phyloP scores from a whole-genome alignment of 192 early-diverging fungal species.

The Podila verticillata region DNA sequence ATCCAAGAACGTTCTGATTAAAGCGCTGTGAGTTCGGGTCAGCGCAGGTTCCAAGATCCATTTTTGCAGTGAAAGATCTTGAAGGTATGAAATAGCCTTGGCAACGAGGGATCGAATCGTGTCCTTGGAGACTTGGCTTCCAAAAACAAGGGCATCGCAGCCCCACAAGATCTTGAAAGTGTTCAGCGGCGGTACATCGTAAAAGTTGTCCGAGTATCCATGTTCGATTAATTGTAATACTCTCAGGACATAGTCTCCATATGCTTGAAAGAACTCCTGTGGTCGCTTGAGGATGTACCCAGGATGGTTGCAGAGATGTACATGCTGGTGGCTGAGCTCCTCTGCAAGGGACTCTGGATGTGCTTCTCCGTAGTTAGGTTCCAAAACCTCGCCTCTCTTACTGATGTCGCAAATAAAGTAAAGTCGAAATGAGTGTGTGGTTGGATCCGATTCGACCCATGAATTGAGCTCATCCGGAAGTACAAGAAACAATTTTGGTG shows the following conservation, averaged over 20 bases:
- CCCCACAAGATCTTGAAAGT: neutral
- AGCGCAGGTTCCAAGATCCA: no score
- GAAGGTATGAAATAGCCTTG: neutral
- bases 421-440: neutral
- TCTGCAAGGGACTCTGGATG: no score
- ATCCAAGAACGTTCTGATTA: neutral
- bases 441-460: neutral
- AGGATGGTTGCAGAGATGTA: neutral
- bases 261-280: neutral
- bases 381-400: no score
- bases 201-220: neutral
- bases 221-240: neutral
- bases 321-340: no score
- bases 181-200: neutral
- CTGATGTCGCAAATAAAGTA: neutral
- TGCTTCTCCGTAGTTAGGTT: no score
- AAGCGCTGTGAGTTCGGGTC: neutral
- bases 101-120: neutral
- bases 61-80: neutral
- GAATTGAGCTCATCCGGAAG: neutral
- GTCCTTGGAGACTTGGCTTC: neutral
- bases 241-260: neutral
- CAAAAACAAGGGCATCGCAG: neutral
- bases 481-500: neutral
- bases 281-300: neutral